Percentiles rank a stretch among this genome's conserved stretches.
Conservation (phyloP, 2,329 filamentous ascomycete species). For the Xylariomycetidae sp. region DNA sequence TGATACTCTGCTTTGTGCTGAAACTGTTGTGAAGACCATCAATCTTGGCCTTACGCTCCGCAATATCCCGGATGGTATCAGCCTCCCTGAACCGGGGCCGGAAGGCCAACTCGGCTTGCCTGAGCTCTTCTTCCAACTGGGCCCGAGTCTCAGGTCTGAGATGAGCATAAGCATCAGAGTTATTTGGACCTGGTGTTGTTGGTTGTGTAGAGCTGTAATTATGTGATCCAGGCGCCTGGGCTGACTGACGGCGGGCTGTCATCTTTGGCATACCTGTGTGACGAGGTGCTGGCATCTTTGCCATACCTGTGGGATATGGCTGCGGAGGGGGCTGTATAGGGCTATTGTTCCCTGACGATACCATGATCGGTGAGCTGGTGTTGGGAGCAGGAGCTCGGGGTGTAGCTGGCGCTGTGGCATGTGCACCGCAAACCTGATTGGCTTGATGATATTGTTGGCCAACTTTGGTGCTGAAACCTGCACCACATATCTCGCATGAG, state of each 20-base stretch:
- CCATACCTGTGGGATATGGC: constrained; percentile 2
- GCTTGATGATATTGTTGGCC: constrained; percentile 41
- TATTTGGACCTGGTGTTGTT: no score
- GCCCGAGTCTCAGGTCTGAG: constrained; percentile 29
- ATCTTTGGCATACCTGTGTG: no score
- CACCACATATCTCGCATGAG: constrained; percentile 41
- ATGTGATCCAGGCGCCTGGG: no score
- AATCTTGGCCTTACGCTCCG: constrained; percentile 27
- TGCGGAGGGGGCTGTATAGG: constrained; percentile 4
- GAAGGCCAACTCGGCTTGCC: constrained; percentile 33
- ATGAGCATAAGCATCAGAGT: no score
- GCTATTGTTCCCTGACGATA: constrained; percentile 10
- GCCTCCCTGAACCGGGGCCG: constrained; percentile 38
- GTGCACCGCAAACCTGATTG: constrained; percentile 42
- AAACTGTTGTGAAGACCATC: constrained; percentile 47
- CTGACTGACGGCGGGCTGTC: no score
- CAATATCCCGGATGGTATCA: constrained; percentile 30
- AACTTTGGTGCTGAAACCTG: constrained; percentile 36
- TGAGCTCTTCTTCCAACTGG: constrained; percentile 33
- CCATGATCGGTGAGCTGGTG: constrained; percentile 8
- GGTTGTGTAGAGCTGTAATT: no score
- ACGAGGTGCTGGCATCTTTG: no score
- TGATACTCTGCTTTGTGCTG: constrained; percentile 51
- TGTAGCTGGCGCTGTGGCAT: constrained; percentile 21
- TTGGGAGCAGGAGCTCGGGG: constrained; percentile 11